A percentile compares a stretch with the other conserved stretches of the same genome.
Conservation (phyloP, 2,329 filamentous ascomycete species). For the Talaromyces sp. region DNA sequence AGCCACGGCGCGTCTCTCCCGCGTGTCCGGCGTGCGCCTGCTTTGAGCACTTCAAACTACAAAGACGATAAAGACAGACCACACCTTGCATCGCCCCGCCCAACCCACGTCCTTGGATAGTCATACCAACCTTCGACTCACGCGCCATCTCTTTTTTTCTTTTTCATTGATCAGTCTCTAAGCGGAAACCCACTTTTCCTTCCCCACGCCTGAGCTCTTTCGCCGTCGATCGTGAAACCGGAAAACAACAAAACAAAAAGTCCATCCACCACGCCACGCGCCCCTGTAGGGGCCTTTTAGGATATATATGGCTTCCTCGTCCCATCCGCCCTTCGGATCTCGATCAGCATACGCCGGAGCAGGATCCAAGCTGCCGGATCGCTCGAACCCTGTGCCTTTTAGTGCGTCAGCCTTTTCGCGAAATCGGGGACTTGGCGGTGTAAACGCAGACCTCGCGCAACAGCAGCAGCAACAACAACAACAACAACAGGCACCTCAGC, state of each 20-base stretch:
- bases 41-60: background rate
- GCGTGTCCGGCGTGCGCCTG: background rate
- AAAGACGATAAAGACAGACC: background rate
- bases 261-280: background rate
- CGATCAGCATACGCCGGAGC: slow-evolving; percentile 44
- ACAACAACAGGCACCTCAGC: no score
- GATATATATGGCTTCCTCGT: slow-evolving; percentile 46
- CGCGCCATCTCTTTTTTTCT: background rate
- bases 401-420: slow-evolving; percentile 39
- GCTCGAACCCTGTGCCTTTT: slow-evolving; percentile 38
- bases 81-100: background rate
- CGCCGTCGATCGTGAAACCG: background rate
- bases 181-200: background rate
- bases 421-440: slow-evolving; percentile 26
- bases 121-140: background rate
- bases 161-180: background rate
- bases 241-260: background rate
- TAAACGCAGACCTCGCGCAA: slow-evolving; percentile 14
- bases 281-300: background rate
- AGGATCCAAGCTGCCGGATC: slow-evolving; percentile 49
- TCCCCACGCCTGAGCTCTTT: background rate
- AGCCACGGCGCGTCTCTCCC: background rate
- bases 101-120: background rate
- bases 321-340: slow-evolving; percentile 50
- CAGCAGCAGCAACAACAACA: slow-evolving; percentile 16